A percentile compares a stretch with the other conserved stretches of the same genome.
phyloP scores from a whole-genome alignment of 345 rosid genomes.

The Passiflora organensis region DNA sequence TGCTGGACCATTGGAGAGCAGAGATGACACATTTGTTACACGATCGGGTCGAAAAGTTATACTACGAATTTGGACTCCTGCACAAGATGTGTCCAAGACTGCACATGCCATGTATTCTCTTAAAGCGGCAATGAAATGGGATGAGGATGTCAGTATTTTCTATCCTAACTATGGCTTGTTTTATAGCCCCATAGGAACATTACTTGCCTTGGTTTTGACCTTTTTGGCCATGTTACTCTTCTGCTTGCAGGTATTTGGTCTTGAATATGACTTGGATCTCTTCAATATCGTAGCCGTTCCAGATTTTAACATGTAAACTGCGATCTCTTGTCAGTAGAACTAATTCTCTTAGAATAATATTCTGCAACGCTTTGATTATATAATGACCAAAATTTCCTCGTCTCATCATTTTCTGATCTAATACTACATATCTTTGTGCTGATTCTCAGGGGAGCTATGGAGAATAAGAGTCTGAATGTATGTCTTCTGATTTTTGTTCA shows the following conservation, averaged over 20 bases:
- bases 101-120: slow-evolving; percentile 97
- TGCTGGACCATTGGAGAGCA: slow-evolving; percentile 85
- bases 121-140: slow-evolving; percentile 99
- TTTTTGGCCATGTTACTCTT: neutral
- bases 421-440: neutral
- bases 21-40: slow-evolving; percentile 78
- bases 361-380: too few species aligned
- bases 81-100: slow-evolving; percentile 87
- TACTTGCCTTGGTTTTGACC: slow-evolving; percentile 6
- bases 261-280: slow-evolving; percentile 95
- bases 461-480: slow-evolving; percentile 98
- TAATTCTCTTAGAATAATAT: too few species aligned
- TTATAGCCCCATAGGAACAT: slow-evolving; percentile 3
- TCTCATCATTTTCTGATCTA: too few species aligned
- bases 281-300: slow-evolving; percentile 98
- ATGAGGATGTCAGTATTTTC: slow-evolving; percentile 69
- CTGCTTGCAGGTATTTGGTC: slow-evolving; percentile 78
- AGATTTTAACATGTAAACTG: slow-evolving; percentile 88
- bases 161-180: neutral
- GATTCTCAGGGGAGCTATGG: slow-evolving; percentile 97
- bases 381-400: too few species aligned
- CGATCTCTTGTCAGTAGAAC: too few species aligned
- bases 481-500: slow-evolving; percentile 12
- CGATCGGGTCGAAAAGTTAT: slow-evolving; percentile 77
- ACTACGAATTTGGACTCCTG: slow-evolving; percentile 92